Evolutionary conservation across 2,329 filamentous ascomycete genomes (phyloP).

Genomic region (Sporothrix protearum): DNA sequence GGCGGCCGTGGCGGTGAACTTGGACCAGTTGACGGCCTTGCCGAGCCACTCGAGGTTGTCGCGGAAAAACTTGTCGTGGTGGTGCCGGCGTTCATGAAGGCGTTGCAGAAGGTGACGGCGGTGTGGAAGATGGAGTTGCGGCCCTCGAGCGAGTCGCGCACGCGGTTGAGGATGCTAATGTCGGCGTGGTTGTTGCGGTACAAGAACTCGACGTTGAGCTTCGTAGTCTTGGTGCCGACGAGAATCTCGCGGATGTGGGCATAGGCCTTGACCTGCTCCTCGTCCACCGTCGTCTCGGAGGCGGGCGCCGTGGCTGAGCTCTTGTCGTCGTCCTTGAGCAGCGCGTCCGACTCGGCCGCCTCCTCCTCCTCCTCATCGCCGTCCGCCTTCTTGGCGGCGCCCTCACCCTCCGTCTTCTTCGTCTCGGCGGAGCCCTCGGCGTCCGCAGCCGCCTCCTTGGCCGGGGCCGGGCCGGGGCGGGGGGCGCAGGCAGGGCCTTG

Average conservation of each 20-base stretch:
- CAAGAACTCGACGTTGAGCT: conserved; percentile 91
- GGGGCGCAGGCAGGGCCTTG: conserved; percentile 65
- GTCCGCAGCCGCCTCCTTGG: background rate
- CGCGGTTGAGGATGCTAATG: conserved; percentile 87
- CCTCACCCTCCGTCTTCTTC: conserved; percentile 20
- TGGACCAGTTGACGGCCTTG: conserved; percentile 99
- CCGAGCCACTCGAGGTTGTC: conserved; percentile 97
- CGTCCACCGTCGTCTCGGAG: conserved; percentile 43
- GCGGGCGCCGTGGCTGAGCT: conserved; percentile 27
- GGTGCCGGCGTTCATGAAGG: conserved; percentile 98
- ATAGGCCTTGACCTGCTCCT: conserved; percentile 54
- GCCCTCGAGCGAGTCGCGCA: conserved; percentile 90
- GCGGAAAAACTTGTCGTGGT: conserved; percentile 98
- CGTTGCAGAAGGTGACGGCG: conserved; percentile 93
- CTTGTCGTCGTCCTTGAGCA: conserved; percentile 52
- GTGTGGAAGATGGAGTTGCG: conserved; percentile 98
- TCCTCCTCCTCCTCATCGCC: conserved; percentile 35
- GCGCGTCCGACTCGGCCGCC: conserved; percentile 46
- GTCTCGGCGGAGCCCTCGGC: conserved; percentile 35
- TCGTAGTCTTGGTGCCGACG: conserved; percentile 87
- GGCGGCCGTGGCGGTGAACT: conserved; percentile 95
- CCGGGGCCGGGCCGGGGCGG: background rate
- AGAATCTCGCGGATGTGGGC: conserved; percentile 66
- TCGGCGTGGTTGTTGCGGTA: conserved; percentile 87
- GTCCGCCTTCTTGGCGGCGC: background rate